Percentiles rank a stretch among this genome's conserved stretches.
Conservation (phyloP, 2,329 filamentous ascomycete species). For the Trichocomaceae sp. region DNA sequence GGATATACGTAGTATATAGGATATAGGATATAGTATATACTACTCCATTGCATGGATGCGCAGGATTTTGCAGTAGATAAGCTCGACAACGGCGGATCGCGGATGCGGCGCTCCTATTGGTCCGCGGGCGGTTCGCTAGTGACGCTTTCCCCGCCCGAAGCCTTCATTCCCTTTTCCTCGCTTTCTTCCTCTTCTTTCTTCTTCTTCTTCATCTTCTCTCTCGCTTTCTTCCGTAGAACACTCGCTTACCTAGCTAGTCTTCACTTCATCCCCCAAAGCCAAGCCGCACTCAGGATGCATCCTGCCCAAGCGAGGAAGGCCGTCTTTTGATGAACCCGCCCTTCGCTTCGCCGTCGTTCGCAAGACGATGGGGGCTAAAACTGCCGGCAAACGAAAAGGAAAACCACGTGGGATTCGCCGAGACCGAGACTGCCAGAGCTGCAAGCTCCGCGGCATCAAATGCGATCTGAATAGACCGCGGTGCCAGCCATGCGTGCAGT, state of each 20-base stretch:
- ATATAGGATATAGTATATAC: too few species aligned
- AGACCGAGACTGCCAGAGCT: conserved; percentile 25
- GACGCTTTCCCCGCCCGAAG: neutral
- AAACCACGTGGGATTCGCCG: conserved; percentile 27
- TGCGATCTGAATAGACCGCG: conserved; percentile 27
- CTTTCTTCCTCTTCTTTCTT: too few species aligned
- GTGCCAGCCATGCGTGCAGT: conserved; percentile 21
- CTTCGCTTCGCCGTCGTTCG: conserved; percentile 8
- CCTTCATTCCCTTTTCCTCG: too few species aligned
- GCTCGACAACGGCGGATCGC: neutral
- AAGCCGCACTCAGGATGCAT: neutral
- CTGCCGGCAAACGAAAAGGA: conserved; percentile 9
- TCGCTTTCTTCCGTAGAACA: neutral
- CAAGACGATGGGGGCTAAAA: conserved; percentile 11
- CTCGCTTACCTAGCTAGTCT: too few species aligned
- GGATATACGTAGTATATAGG: too few species aligned
- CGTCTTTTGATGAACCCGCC: neutral
- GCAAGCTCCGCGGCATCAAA: conserved; percentile 22
- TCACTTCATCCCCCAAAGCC: too few species aligned
- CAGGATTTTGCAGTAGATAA: neutral
- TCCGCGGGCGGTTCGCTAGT: too few species aligned
- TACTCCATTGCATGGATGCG: too few species aligned
- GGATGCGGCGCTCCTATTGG: neutral
- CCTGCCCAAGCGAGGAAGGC: neutral
- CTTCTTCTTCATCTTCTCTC: too few species aligned